A percentile compares a stretch with the other conserved stretches of the same genome.
These are phyloP conservation scores for Mimosa bimucronata DNA, from an alignment of 306 rosid species.

Conservation along the genomic window DNA sequence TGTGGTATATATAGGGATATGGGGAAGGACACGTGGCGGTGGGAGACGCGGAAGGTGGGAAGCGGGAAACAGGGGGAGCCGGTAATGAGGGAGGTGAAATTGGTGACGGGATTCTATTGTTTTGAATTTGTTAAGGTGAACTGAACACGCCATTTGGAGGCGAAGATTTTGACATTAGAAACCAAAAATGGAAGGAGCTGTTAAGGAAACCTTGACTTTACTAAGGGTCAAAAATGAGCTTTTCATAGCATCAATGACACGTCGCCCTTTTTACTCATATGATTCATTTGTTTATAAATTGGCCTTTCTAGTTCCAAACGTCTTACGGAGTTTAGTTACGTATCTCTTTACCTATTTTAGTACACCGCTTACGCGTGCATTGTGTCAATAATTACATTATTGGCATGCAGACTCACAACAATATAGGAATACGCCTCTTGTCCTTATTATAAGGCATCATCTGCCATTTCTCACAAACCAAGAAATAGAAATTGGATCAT, in stretches of 20 bases:
- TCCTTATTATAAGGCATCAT: no score
- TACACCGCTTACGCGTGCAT: not conserved
- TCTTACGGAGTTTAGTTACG: not conserved
- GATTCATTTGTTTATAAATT: not conserved
- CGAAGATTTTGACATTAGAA: not conserved
- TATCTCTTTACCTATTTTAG: not conserved
- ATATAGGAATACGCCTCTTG: no score
- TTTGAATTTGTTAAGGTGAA: not conserved
- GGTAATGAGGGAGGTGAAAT: constrained; percentile 19
- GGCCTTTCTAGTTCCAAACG: no score
- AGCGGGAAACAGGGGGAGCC: constrained; percentile 46
- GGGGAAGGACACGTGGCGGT: constrained; percentile 41
- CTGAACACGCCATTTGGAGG: not conserved
- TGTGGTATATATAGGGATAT: constrained; percentile 8
- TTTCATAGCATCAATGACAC: not conserved
- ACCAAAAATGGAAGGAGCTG: not conserved
- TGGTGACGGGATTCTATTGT: not conserved
- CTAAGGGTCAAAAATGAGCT: not conserved
- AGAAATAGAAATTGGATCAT: no score
- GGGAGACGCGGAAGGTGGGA: not conserved
- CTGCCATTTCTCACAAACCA: no score
- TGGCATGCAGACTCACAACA: no score
- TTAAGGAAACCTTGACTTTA: not conserved
- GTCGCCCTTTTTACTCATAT: not conserved
- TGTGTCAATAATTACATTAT: not conserved